Base-by-base conservation (phyloP, 2,329 filamentous ascomycete species). In the Plectosphaerella cucumerina region DNA sequence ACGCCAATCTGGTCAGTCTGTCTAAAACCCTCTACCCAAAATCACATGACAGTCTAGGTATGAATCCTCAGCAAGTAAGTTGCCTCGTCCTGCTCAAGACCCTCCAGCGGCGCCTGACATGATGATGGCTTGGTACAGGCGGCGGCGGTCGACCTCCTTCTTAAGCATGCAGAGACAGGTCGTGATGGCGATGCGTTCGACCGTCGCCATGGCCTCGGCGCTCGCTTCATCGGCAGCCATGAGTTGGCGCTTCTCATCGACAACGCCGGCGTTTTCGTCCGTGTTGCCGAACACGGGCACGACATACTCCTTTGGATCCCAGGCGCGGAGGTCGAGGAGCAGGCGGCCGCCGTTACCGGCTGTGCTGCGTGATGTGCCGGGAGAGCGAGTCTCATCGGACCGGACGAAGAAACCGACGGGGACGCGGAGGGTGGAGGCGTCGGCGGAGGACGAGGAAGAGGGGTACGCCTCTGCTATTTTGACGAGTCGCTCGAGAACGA, bases 121-220 rank as follows among this genome's bases (percentile, higher is more conserved):
- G 4, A 72, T 65, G 51, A 73, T 71, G 43, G 74, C 64, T 69
- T 85, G 80, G 47, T 77, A 64, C 53, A 70, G 61, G 52, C 80
- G 70, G 56, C 80, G 69, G 41, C 82, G 69, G 62, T 86, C 83
- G 47, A 84, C 68, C 71, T 86, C 84, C 65, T 78, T 81, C 75
- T 86, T 86, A 57, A 86, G 62, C 82, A 87, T 84, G 15, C 76
- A 64, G 50, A 86, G 57, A 52, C 76, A 82, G 15, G 78, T 84
- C 42, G 76, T 73, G 17, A 85, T 71, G 10, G 78, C 70, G 18
- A 85, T 54, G n/a, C 73, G 67, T 58, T 80, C 70, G 14, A 67
- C 68, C 52, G 78, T 63, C 58, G 78, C 64, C 45, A 59, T 58
- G 3, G 49, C 57, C 34, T 20, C 47, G 10, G 14, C 35, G 39